Conservation (phyloP, 495 filamentous ascomycete species). For the Podospora conica region DNA sequence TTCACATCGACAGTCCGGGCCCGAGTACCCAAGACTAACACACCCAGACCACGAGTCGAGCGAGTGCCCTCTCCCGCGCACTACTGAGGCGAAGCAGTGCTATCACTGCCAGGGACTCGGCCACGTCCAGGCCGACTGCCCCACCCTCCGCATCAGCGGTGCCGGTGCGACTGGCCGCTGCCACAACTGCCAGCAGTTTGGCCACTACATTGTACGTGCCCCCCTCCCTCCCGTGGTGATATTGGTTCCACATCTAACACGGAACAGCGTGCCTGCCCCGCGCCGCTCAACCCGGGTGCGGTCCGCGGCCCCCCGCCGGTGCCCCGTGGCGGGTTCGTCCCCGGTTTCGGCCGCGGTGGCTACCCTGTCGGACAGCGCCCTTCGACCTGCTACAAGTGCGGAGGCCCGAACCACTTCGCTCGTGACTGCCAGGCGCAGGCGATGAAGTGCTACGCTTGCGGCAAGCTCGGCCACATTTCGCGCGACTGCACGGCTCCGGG, state of each 20-base stretch:
- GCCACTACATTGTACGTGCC: constrained; percentile 63
- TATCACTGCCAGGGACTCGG: constrained; percentile 99
- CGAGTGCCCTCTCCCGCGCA: constrained; percentile 90
- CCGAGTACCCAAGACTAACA: constrained; percentile 18
- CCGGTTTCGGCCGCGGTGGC: constrained; percentile 44
- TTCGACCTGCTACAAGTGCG: constrained; percentile 98
- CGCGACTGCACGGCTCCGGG: constrained; percentile 97
- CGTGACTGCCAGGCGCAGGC: constrained; percentile 98
- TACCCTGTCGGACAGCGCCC: constrained; percentile 57
- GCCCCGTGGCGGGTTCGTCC: constrained; percentile 55
- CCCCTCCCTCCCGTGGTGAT: background rate
- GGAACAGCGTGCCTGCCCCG: background rate
- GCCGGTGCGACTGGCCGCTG: constrained; percentile 72
- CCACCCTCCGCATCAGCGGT: constrained; percentile 87
- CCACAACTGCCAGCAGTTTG: constrained; percentile 90
- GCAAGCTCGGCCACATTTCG: constrained; percentile 96
- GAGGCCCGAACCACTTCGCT: constrained; percentile 97
- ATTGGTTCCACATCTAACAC: constrained; percentile 8
- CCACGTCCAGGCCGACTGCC: constrained; percentile 98
- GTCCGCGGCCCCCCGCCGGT: constrained; percentile 54
- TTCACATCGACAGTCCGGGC: constrained; percentile 12
- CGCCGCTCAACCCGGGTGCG: constrained; percentile 66
- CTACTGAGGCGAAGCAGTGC: constrained; percentile 98
- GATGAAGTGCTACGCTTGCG: constrained; percentile 99
- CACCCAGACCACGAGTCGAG: constrained; percentile 89